Percentiles rank a stretch among this genome's conserved stretches.
phyloP scores from a whole-genome alignment of 2,329 filamentous ascomycete genomes.

The Sporothrix inflata region DNA sequence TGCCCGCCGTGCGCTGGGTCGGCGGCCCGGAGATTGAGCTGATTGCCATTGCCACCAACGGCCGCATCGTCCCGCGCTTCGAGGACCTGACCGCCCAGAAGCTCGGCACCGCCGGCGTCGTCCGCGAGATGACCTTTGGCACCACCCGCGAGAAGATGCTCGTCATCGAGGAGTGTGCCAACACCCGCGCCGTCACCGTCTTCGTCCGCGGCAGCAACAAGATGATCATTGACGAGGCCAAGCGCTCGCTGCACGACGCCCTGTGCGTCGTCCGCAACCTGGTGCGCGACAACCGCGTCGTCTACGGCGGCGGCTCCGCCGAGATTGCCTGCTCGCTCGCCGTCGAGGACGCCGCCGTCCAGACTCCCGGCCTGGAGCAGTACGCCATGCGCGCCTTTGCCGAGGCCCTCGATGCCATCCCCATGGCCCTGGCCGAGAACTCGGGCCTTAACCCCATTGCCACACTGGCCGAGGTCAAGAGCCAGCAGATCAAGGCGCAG shows the following conservation, averaged over 20 bases:
- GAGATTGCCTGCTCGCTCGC: slow-evolving; percentile 97
- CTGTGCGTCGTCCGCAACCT: slow-evolving; percentile 97
- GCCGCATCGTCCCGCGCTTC: slow-evolving; percentile 94
- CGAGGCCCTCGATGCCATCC: slow-evolving; percentile 89
- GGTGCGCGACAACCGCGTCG: slow-evolving; percentile 92
- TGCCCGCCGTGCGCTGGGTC: slow-evolving; percentile 96
- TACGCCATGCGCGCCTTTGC: slow-evolving; percentile 99
- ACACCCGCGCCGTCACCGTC: slow-evolving; percentile 92
- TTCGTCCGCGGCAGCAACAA: slow-evolving; percentile 99
- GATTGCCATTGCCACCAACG: slow-evolving; percentile 98
- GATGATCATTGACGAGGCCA: slow-evolving; percentile 99
- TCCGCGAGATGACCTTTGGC: slow-evolving; percentile 94
- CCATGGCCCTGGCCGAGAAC: slow-evolving; percentile 97
- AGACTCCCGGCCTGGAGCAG: slow-evolving; percentile 96
- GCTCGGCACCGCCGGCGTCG: slow-evolving; percentile 84
- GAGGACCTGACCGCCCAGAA: slow-evolving; percentile 92
- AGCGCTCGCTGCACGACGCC: slow-evolving; percentile 94
- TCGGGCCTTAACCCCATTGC: slow-evolving; percentile 95
- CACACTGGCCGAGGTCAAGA: slow-evolving; percentile 92
- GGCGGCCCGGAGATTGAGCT: slow-evolving; percentile 97
- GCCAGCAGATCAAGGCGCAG: slow-evolving; percentile 83
- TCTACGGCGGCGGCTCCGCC: slow-evolving; percentile 94
- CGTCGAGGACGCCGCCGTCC: slow-evolving; percentile 90
- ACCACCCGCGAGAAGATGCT: slow-evolving; percentile 99
- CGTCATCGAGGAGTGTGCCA: slow-evolving; percentile 98